These are phyloP conservation scores for Xylaria nigripes DNA, from an alignment of 495 filamentous ascomycete genomes.

Conservation along the genomic window DNA sequence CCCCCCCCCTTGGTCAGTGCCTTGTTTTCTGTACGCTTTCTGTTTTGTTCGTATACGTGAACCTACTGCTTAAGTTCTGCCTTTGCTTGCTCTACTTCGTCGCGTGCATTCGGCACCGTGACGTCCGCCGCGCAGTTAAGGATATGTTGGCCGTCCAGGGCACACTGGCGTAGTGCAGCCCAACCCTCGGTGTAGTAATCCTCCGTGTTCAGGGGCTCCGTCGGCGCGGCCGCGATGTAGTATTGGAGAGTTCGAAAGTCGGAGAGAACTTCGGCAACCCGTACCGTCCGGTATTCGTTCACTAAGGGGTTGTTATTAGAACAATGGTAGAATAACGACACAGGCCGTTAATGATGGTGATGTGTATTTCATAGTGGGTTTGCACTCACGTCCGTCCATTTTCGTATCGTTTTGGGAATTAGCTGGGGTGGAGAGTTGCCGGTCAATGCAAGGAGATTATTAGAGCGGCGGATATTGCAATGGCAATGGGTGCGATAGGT, in stretches of 20 bases:
- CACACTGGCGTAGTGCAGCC: conserved; percentile 64
- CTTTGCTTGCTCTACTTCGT: conserved; percentile 61
- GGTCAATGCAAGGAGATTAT: neutral
- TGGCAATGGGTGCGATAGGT: conserved; percentile 5
- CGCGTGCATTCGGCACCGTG: conserved; percentile 49
- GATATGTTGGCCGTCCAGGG: conserved; percentile 64
- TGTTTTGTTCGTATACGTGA: neutral
- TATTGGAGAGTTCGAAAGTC: conserved; percentile 79
- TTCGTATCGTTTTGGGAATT: conserved; percentile 6
- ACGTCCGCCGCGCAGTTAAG: conserved; percentile 57
- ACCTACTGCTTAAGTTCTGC: conserved; percentile 66
- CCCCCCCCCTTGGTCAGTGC: conserved; percentile 12
- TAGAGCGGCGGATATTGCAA: neutral
- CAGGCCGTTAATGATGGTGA: conserved; percentile 10
- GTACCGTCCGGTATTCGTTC: conserved; percentile 72
- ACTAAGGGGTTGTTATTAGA: conserved; percentile 47
- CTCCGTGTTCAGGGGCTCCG: conserved; percentile 48
- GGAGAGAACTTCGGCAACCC: conserved; percentile 74
- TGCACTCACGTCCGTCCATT: conserved; percentile 32
- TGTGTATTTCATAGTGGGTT: conserved; percentile 2
- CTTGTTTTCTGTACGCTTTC: neutral
- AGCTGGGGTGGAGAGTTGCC: neutral
- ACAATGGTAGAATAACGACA: neutral
- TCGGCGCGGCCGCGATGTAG: conserved; percentile 65
- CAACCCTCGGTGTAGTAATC: conserved; percentile 77